Percentiles rank a stretch among this genome's conserved stretches.
phyloP scores from a whole-genome alignment of 192 early-diverging fungal species.

The Coemansia sp. region DNA sequence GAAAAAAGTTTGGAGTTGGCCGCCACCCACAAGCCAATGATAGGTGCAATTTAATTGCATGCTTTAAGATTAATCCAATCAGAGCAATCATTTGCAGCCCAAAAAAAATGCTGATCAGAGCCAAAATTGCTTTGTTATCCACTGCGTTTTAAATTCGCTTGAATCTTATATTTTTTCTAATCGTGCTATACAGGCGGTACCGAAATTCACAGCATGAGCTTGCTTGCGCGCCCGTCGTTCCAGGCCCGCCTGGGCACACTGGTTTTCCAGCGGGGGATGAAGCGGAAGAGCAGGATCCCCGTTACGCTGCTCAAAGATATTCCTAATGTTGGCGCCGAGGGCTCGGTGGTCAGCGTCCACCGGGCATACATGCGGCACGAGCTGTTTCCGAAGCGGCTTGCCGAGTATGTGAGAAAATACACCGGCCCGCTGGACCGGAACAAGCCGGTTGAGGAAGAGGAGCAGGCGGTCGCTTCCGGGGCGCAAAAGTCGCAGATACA shows the following conservation, averaged over 20 bases:
- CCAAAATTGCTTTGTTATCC: too few relatives aligned
- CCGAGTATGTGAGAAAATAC: conserved; percentile 35
- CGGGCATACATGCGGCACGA: conserved; percentile 49
- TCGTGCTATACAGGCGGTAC: neutral
- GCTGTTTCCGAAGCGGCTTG: conserved; percentile 49
- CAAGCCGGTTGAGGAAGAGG: conserved; percentile 8
- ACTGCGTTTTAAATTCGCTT: neutral
- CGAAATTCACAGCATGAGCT: conserved; percentile 17
- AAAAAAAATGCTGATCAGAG: neutral
- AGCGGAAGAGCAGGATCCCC: conserved; percentile 33
- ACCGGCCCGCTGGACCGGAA: conserved; percentile 40
- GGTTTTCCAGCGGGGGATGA: conserved; percentile 34
- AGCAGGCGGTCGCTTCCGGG: neutral
- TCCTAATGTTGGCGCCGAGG: conserved; percentile 37
- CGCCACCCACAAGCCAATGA: neutral
- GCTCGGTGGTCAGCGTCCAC: conserved; percentile 32
- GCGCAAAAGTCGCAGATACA: neutral
- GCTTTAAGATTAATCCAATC: neutral
- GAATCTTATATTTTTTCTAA: neutral
- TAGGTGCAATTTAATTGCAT: too few relatives aligned
- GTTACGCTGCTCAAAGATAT: conserved; percentile 38
- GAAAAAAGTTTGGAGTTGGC: neutral
- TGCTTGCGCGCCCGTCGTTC: conserved; percentile 17
- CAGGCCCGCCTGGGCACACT: conserved; percentile 13
- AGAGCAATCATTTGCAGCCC: neutral